Conservation (phyloP, 176 grass and related monocot genomes). For the Olyra latifolia region DNA sequence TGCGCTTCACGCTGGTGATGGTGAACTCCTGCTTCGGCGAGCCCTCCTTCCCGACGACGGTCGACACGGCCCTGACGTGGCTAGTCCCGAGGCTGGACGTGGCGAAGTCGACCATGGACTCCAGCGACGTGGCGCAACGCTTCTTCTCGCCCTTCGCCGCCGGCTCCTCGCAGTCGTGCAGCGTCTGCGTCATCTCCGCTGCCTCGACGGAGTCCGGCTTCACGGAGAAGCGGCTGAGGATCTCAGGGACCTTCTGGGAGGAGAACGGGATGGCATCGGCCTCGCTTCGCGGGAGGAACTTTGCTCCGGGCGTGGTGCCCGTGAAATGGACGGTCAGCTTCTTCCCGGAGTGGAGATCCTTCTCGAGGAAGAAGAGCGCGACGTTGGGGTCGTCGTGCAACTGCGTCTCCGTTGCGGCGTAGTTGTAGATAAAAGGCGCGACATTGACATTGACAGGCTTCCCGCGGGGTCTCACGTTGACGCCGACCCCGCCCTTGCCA, state of each 20-base stretch:
- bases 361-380: slow-evolving; percentile 75
- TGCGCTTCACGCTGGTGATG: slow-evolving; percentile 40
- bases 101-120: slow-evolving; percentile 94
- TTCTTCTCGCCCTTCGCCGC: slow-evolving; percentile 60
- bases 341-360: slow-evolving; percentile 57
- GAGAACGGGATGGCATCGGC: slow-evolving; percentile 80
- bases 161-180: slow-evolving; percentile 63
- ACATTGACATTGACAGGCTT: slow-evolving; percentile 15
- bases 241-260: slow-evolving; percentile 54
- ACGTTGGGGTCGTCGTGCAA: slow-evolving; percentile 58
- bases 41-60: slow-evolving; percentile 40
- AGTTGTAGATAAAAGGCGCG: not conserved
- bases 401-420: slow-evolving; percentile 66
- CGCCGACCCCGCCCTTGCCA: slow-evolving; percentile 39
- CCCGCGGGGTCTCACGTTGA: slow-evolving; percentile 42
- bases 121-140: slow-evolving; percentile 79
- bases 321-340: slow-evolving; percentile 62
- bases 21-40: slow-evolving; percentile 60
- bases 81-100: slow-evolving; percentile 64
- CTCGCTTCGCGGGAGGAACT: slow-evolving; percentile 56
- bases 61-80: slow-evolving; percentile 49
- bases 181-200: slow-evolving; percentile 51
- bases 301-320: slow-evolving; percentile 5
- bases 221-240: slow-evolving; percentile 61
- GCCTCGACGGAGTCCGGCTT: slow-evolving; percentile 56